Base-by-base conservation (phyloP, 2,329 filamentous ascomycete species). In the Fusarium begoniae region DNA sequence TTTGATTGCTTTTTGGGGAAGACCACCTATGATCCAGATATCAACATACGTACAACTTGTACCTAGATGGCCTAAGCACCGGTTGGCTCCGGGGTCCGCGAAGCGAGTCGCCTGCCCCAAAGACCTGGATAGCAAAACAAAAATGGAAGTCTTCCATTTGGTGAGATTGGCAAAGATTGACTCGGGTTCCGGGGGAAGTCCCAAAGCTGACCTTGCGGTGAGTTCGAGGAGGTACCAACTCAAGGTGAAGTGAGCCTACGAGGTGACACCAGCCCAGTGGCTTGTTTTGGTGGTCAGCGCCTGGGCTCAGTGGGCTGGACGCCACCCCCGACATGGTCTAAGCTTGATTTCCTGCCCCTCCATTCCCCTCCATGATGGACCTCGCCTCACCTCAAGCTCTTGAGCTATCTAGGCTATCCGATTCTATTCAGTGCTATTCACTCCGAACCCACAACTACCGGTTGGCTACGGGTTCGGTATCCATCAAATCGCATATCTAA, bases 221-320 rank as follows among this genome's bases (percentile, higher is more conserved):
- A 74, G 67, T 45, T 61, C 66, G 20, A 40, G 18, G 51, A 53
- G 41, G 62, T 59, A 37, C 35, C 41, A 48, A 69, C 37, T 63
- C 65, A 57, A 74, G 65, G 62, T 68, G 71, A 74, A 43, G 47
- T 72, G 32, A 60, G 51, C 35, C 50, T 44, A 43, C 26, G 22
- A 18, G 28, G 17, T 51, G 48, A 51, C 30, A 51, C 38, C 30
- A 57, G 65, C 43, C 37, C 30, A 55, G 66, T 71, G 69, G 69
- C 62, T 59, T 55, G 55, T 72, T 72, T 70, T 69, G 71, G 71
- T 77, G 71, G 75, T 77, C 73, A 77, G 75, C 73, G 64, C 35
- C 61, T 70, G 53, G 40, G 14, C 32, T 35, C 32, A 35, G 32
- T 35, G 32, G 32, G 47, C 61, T 70, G 66, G 65, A 64, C 72